phyloP scores from a whole-genome alignment of 768 basidiomycete genomes.

The Galerina marginata region DNA sequence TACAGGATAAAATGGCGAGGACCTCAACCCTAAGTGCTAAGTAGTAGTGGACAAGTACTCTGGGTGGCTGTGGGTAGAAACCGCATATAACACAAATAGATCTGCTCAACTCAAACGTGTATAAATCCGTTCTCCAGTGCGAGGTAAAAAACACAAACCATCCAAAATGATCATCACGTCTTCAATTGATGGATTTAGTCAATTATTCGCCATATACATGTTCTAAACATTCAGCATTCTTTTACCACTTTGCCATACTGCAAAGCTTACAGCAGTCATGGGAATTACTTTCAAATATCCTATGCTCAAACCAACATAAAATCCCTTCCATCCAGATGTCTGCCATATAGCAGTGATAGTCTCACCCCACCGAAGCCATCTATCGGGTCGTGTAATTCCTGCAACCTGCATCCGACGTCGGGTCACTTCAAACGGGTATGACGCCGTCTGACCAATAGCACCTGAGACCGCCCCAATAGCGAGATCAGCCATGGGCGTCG shows the following conservation, averaged over 20 bases:
- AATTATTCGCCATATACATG: conserved; percentile 1
- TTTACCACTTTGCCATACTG: conserved; percentile 88
- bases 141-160: background rate
- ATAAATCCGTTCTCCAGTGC: background rate
- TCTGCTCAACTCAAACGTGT: background rate
- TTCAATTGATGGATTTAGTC: background rate
- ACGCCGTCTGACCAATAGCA: conserved; percentile 82
- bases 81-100: background rate
- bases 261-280: conserved; percentile 92
- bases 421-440: conserved; percentile 94
- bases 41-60: background rate
- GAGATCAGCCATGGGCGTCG: conserved; percentile 67
- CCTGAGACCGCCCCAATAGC: conserved; percentile 87
- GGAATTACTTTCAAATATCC: conserved; percentile 95
- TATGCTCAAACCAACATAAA: conserved; percentile 89
- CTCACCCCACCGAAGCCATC: conserved; percentile 82
- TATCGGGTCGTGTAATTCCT: conserved; percentile 76
- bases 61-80: conserved; percentile 2
- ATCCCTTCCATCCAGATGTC: conserved; percentile 80
- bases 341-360: conserved; percentile 72
- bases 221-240: conserved; percentile 50
- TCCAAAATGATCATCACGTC: conserved; percentile 4
- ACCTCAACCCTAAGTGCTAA: too few relatives aligned
- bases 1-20: conserved; percentile 2
- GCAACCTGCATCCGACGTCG: conserved; percentile 95